Percentiles rank a stretch among this genome's conserved stretches.
phyloP scores from a whole-genome alignment of 75 land plant genomes.

The Picea glauca region DNA sequence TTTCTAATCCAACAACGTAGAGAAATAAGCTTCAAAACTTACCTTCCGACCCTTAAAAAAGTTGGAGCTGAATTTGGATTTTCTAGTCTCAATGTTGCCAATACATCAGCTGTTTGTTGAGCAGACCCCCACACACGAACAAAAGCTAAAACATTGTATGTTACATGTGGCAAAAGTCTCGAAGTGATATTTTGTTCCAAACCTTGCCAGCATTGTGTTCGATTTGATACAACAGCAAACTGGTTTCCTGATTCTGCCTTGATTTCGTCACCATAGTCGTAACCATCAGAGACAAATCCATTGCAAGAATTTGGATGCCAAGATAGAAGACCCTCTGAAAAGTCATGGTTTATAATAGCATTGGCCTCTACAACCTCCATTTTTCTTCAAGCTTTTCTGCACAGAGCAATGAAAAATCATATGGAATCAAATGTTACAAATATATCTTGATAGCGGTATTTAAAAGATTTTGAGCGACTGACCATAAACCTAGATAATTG shows the following conservation, averaged over 20 bases:
- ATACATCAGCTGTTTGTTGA: slow-evolving; percentile 39
- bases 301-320: slow-evolving; percentile 51
- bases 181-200: slow-evolving; percentile 74
- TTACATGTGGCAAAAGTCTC: slow-evolving; percentile 28
- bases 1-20: too few relatives aligned
- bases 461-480: neutral
- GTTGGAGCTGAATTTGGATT: slow-evolving; percentile 24
- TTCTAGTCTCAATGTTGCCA: slow-evolving; percentile 68
- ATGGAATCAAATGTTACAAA: neutral
- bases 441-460: neutral
- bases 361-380: slow-evolving; percentile 12
- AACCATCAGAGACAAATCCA: slow-evolving; percentile 22
- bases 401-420: neutral
- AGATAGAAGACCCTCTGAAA: slow-evolving; percentile 29
- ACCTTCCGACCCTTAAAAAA: slow-evolving; percentile 69
- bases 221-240: slow-evolving; percentile 42
- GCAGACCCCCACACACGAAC: slow-evolving; percentile 50
- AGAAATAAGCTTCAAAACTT: too few relatives aligned
- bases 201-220: slow-evolving; percentile 76
- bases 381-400: slow-evolving; percentile 2
- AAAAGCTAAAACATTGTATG: slow-evolving; percentile 42
- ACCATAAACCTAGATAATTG: neutral
- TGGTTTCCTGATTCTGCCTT: slow-evolving; percentile 15
- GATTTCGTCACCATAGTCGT: slow-evolving; percentile 12
- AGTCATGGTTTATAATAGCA: slow-evolving; percentile 45